Evolutionary conservation across 2,329 filamentous ascomycete genomes (phyloP), one percentile per base, ranked within the genome.

Genomic region (Tolypocladium nubicola): DNA sequence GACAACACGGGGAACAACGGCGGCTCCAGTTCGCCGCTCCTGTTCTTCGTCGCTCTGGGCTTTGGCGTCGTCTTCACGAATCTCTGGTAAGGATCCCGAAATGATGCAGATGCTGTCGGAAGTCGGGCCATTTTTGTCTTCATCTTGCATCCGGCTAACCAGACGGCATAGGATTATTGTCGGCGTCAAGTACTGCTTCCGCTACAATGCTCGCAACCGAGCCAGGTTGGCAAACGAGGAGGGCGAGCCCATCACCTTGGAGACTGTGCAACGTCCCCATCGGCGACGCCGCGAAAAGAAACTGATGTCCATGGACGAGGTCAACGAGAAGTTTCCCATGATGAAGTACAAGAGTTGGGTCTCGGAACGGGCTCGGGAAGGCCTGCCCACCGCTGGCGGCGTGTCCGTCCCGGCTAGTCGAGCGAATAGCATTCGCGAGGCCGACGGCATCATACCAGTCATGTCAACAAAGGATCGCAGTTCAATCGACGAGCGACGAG

Each of bases 41-140:
- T 79, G 7, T 97, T 97, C 76, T 97, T 97, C 70, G 91, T 97
- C 57, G 93, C 94, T 19, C 79, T 99, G 37, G 94, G 94, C 5
- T 97, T 99, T 67, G 94, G 94, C 65, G 94, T 99, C 23, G 94
- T 99, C 50, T 99, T 99, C 69, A 99, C 94, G 54, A 99, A 99
- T 73, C 77, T 99, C 73, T 99, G 94, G 94, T 97, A 81, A 77
- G 88, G 60, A 59, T 61, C 57, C 41, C 45, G 8, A 19, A 49
- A 30, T 10, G 9, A 19, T 21, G 26, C 19, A 2, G 16, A 50
- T 33, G 10, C 26, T 30, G 4, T 49, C 26, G 45, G 26, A 33
- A 33, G 26, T 8, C 26, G 45, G 23, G 14, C 23, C 8, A 4
- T 30, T 37, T 41, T 16, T 5, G 4, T 13, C 23, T 9, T 16